Base-by-base conservation (phyloP, 768 basidiomycete species). In the Termitomyces sp. region DNA sequence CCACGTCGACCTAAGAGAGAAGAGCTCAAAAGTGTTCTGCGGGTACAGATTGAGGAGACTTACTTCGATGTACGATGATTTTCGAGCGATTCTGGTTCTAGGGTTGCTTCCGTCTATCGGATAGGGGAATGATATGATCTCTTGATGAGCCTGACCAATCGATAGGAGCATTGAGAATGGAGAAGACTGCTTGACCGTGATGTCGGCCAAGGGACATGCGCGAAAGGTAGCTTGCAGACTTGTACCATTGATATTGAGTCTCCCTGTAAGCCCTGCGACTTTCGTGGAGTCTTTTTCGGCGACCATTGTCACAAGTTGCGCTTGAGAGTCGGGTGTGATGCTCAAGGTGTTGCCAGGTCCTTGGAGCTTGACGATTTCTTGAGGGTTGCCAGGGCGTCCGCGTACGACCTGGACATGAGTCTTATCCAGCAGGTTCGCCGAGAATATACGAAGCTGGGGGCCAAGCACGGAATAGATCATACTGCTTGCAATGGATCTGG, bases 61-160 rank as follows among this genome's bases (percentile, higher is more conserved):
- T 65, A 75, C 73, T 65, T 78, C 75, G 6, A 85, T 67, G 56
- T 81, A 86, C 25, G 65, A 72, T 1, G 82, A 85, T 60, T 80
- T 83, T 38, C 84, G 74, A 9, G 84, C 84, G 34, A 85, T 61
- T 5, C 81, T 75, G 10, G 77, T 62, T 60, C 72, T 81, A 2
- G 65, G 51, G 16, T 69, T 68, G 19, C 61, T 57, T 5, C 71
- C 70, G 32, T 75, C 62, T 10, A 84, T 66, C 9, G 80, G 79
- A 44, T 79, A 75, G 0, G 81, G 82, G 43, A 74, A 82, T 1
- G 46, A 8, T 7, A 82, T 56, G 34, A 54, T 47, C 49, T 74
- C 63, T 35, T 25, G 19, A 5, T 54, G 32, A 52, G 68, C 64
- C 1, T 57, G 38, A 2, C 63, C 66, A 57, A 78, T 60, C 4